Conservation (phyloP, 345 rosid species). For the Stellera chamaejasme region DNA sequence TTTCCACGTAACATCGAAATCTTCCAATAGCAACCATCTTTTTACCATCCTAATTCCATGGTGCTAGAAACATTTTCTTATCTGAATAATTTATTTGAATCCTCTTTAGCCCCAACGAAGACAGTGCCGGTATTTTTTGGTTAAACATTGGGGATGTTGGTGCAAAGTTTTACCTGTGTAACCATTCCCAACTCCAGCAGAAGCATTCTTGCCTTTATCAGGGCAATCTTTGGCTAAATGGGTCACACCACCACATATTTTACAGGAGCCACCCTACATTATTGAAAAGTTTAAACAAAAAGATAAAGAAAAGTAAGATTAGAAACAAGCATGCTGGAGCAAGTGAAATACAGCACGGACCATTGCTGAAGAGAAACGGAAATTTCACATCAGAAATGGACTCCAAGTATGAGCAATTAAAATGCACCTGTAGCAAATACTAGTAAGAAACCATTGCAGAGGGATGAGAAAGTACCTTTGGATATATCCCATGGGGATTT, state of each 20-base stretch:
- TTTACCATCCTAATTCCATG: too few species aligned
- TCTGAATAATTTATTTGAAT: too few species aligned
- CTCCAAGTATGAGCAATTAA: neutral
- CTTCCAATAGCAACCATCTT: too few species aligned
- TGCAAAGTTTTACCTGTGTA: too few species aligned
- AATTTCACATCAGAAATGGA: neutral
- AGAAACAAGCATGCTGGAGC: too few species aligned
- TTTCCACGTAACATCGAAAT: too few species aligned
- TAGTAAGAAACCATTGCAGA: too few species aligned
- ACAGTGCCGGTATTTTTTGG: too few species aligned
- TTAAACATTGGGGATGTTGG: too few species aligned
- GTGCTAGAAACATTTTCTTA: too few species aligned
- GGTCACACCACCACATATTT: conserved; percentile 83
- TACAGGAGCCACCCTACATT: conserved; percentile 82
- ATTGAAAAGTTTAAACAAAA: neutral
- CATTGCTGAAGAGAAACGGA: neutral
- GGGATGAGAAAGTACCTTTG: conserved; percentile 49
- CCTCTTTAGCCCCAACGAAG: too few species aligned
- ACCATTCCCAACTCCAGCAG: conserved; percentile 10
- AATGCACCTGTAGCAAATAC: neutral
- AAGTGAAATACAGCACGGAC: conserved; percentile 3
- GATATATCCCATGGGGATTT: conserved; percentile 81
- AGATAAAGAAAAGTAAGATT: neutral
- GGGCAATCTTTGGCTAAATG: conserved; percentile 96
- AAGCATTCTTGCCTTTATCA: conserved; percentile 40